Percentiles rank a stretch among this genome's conserved stretches.
phyloP scores from a whole-genome alignment of 1,284 basidiomycete species.

The Pseudozyma sp. region DNA sequence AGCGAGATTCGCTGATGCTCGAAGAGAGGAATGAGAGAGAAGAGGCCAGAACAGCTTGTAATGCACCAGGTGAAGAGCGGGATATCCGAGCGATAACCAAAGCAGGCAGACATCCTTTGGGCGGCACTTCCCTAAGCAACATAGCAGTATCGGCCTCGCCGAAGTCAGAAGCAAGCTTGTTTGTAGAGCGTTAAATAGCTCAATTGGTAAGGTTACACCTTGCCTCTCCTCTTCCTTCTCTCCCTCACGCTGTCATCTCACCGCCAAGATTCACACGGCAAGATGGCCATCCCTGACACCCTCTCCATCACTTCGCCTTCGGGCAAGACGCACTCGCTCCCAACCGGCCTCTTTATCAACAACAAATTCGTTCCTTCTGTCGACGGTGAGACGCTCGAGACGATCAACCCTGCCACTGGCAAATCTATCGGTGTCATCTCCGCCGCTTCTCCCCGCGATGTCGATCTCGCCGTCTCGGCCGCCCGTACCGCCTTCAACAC shows the following conservation, averaged over 20 bases:
- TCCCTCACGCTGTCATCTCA: not conserved
- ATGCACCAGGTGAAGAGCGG: too few relatives aligned
- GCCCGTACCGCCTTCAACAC: conserved; percentile 55
- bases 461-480: conserved; percentile 55
- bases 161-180: not conserved
- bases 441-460: conserved; percentile 49
- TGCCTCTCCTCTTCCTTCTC: not conserved
- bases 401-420: conserved; percentile 56
- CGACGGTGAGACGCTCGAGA: conserved; percentile 45
- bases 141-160: not conserved
- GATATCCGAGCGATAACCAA: too few relatives aligned
- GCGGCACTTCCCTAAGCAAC: too few relatives aligned
- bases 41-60: too few relatives aligned
- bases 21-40: too few relatives aligned
- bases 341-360: conserved; percentile 60
- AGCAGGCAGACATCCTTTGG: too few relatives aligned
- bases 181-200: not conserved
- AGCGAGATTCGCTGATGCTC: too few relatives aligned
- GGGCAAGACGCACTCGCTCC: conserved; percentile 48
- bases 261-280: not conserved
- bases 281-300: conserved; percentile 34
- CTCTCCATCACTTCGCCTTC: conserved; percentile 65
- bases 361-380: conserved; percentile 50
- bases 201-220: not conserved
- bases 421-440: conserved; percentile 52